These are phyloP conservation scores for Fusarium sp. DNA, from an alignment of 2,329 filamentous ascomycete genomes.

Conservation along the genomic window DNA sequence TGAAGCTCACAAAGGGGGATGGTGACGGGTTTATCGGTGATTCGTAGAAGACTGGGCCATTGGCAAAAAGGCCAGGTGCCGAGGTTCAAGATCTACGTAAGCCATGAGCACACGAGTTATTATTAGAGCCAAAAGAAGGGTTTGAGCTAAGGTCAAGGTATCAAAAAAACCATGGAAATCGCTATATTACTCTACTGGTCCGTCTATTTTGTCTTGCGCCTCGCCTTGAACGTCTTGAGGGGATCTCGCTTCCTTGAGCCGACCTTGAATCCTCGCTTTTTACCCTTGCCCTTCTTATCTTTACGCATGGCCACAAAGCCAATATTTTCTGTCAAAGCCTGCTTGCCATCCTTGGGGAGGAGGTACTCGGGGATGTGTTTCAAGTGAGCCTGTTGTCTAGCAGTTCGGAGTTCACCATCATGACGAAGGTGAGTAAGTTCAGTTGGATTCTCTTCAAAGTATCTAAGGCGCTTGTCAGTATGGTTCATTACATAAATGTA, in stretches of 20 bases:
- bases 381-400: constrained; percentile 87
- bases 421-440: constrained; percentile 90
- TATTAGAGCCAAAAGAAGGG: constrained; percentile 1
- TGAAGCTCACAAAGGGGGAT: background rate
- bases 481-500: background rate
- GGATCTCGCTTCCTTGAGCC: constrained; percentile 81
- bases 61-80: background rate
- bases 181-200: constrained; percentile 24
- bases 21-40: background rate
- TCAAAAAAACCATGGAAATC: constrained; percentile 23
- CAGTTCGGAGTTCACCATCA: constrained; percentile 86
- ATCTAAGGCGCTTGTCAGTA: constrained; percentile 53
- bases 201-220: constrained; percentile 59
- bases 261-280: constrained; percentile 62
- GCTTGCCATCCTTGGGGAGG: constrained; percentile 80
- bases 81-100: background rate
- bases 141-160: constrained; percentile 39
- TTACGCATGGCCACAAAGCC: constrained; percentile 80
- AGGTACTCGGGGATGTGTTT: constrained; percentile 96
- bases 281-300: constrained; percentile 63
- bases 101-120: background rate
- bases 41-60: background rate
- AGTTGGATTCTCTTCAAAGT: constrained; percentile 96
- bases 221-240: constrained; percentile 86
- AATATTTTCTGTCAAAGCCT: constrained; percentile 74